Evolutionary conservation across 768 basidiomycete genomes (phyloP), one percentile per base, ranked within the genome.

Genomic region (Russula sp.): DNA sequence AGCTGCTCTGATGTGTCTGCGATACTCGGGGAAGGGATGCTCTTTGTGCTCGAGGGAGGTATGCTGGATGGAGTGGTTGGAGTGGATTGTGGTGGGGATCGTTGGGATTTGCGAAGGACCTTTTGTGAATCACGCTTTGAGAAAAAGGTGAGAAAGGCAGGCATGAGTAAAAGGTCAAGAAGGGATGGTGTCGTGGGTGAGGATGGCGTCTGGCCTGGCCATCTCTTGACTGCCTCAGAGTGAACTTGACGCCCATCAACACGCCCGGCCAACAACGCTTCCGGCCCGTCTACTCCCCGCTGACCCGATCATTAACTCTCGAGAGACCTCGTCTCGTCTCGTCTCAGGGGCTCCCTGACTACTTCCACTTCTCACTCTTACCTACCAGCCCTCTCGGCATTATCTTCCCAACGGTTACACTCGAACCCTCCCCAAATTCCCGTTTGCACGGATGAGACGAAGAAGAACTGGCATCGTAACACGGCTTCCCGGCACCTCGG

Each of bases 41-140:
- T 57, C 26, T 62, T 59, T 14, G 18, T 48, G 7, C 46, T 62
- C 14, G 67, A 50, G 14, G 64, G 51, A n/a, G 18, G 61, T 16
- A 51, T 11, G n/a, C 57, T 16, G 18, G 56, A 34, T 16, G 50
- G 48, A 11, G 44, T 22, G 24, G 32, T 57, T 18, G 51, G n/a
- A 7, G 16, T 57, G 16, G 49, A n/a, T 5, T 13, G 67, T 16
- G 52, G 32, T 46, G 48, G 42, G 53, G 30, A 18, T 2, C 26
- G 16, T 11, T 38, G 26, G 5, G 48, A 10, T 36, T 61, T 65
- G 2, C 49, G 59, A 16, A 7, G 48, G 10, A 59, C 2, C 38
- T 20, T 40, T 11, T 48, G 10, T 18, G 38, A 48, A 32, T 62
- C 65, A 42, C 67, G 67, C 49, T 60, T 68, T 57, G 60, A 57